phyloP scores from a whole-genome alignment of 202 grass and related monocot species.

The Dendrocalamus latiflorus region DNA sequence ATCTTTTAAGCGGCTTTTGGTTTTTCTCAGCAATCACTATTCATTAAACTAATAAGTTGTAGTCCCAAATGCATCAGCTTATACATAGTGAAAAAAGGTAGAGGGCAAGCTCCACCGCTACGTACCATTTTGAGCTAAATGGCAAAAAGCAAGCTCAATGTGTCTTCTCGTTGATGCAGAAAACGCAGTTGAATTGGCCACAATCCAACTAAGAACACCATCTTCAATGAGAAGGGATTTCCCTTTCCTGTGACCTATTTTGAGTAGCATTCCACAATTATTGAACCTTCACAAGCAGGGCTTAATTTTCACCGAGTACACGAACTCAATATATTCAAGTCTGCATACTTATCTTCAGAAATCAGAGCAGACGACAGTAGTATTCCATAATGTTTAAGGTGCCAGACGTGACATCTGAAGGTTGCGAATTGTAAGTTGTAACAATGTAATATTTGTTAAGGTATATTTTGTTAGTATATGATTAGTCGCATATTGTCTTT shows the following conservation, averaged over 20 bases:
- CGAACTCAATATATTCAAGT: neutral
- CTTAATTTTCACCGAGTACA: neutral
- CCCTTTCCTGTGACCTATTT: conserved; percentile 72
- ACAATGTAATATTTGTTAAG: neutral
- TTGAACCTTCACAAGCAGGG: neutral
- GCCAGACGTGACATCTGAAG: neutral
- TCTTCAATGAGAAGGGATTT: conserved; percentile 89
- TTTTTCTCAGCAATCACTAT: no score
- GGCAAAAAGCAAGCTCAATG: conserved; percentile 84
- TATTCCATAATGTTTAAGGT: neutral
- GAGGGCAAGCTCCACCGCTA: neutral
- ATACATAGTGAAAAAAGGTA: neutral
- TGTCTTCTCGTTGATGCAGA: conserved; percentile 57
- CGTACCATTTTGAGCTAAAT: conserved; percentile 91
- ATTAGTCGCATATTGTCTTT: neutral
- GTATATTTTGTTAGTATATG: neutral
- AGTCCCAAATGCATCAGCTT: neutral
- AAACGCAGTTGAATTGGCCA: conserved; percentile 55
- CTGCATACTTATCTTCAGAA: neutral
- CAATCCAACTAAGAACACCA: conserved; percentile 65
- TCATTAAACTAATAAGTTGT: no score
- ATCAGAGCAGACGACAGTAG: neutral
- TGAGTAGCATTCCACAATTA: neutral
- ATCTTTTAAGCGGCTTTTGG: no score
- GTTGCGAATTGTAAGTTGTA: neutral